phyloP scores from a whole-genome alignment of 768 basidiomycete genomes.

The Serendipita indica region DNA sequence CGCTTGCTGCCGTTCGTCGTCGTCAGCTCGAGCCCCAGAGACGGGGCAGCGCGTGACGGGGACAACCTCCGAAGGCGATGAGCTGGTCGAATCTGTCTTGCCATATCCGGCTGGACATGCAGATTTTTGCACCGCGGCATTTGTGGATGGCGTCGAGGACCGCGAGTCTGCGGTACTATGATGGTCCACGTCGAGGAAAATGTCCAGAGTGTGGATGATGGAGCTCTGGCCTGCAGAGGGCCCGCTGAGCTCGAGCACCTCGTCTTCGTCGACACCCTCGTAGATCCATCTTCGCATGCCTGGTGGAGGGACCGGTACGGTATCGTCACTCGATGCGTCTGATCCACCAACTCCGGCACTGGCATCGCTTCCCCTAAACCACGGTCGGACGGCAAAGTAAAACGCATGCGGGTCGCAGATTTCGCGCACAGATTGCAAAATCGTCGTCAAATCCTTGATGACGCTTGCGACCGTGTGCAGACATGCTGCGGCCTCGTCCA shows the following conservation, averaged over 20 bases:
- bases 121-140: too few species aligned
- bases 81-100: background rate
- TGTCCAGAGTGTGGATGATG: slow-evolving; percentile 66
- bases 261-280: slow-evolving; percentile 49
- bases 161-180: slow-evolving; percentile 2
- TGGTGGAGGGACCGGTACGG: background rate
- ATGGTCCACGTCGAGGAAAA: slow-evolving; percentile 57
- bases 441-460: slow-evolving; percentile 44
- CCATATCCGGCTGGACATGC: background rate
- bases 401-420: slow-evolving; percentile 66
- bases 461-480: slow-evolving; percentile 46
- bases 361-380: slow-evolving; percentile 77
- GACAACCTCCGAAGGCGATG: background rate
- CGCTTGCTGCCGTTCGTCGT: background rate
- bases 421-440: slow-evolving; percentile 49
- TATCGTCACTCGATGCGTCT: background rate
- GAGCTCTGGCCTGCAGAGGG: slow-evolving; percentile 92
- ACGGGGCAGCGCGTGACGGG: background rate
- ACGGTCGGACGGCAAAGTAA: slow-evolving; percentile 80
- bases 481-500: slow-evolving; percentile 51
- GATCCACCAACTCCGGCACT: slow-evolving; percentile 21
- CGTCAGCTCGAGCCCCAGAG: background rate
- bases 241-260: slow-evolving; percentile 47
- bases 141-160: background rate
- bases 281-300: slow-evolving; percentile 34